These are phyloP conservation scores for Naganishia randhawae DNA, from an alignment of 768 basidiomycete species.

Conservation along the genomic window DNA sequence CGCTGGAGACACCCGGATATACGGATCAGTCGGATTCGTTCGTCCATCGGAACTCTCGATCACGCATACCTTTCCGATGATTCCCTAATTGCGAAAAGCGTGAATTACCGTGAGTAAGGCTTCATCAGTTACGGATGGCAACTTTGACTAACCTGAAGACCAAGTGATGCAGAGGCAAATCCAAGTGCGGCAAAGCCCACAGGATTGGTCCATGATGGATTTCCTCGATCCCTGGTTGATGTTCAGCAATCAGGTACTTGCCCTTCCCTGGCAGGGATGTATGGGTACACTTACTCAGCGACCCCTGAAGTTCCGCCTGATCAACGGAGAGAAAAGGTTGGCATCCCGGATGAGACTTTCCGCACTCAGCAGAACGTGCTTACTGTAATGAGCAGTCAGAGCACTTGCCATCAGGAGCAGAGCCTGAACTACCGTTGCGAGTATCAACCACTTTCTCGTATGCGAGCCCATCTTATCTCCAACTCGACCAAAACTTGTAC, in stretches of 20 bases:
- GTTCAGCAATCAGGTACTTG: background rate
- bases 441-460: conserved; percentile 69
- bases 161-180: conserved; percentile 74
- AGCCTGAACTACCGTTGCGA: conserved; percentile 69
- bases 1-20: background rate
- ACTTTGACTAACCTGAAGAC: conserved; percentile 59
- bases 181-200: conserved; percentile 68
- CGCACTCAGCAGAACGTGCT: conserved; percentile 55
- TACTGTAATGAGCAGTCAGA: conserved; percentile 67
- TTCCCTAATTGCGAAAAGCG: conserved; percentile 55
- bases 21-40: conserved; percentile 59
- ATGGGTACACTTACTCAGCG: background rate
- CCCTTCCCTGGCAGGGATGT: background rate
- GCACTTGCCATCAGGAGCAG: conserved; percentile 72
- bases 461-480: conserved; percentile 75
- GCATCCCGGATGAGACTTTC: background rate
- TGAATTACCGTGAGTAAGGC: background rate
- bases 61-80: conserved; percentile 72
- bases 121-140: no score
- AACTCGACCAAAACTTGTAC: conserved; percentile 68
- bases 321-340: no score
- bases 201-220: conserved; percentile 68
- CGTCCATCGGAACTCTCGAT: background rate
- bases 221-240: conserved; percentile 53
- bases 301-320: background rate